Evolutionary conservation across 257 asterid genomes (phyloP).

Genomic region (Solanum appendiculatum): DNA sequence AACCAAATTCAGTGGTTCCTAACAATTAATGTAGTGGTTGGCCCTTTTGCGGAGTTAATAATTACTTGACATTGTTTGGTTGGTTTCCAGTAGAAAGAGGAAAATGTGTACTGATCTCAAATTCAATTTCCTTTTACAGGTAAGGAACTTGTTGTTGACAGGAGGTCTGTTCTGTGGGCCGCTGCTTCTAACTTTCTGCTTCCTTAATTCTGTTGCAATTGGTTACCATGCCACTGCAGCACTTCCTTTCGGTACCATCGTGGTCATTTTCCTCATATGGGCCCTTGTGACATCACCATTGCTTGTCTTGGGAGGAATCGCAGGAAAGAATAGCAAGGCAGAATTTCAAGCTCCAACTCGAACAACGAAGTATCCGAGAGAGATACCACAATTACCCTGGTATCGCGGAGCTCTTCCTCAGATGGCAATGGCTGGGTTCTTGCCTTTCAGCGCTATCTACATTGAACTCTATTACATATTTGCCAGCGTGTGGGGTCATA

Average conservation of each 20-base stretch:
- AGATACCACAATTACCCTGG: slow-evolving; percentile 25
- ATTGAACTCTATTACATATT: slow-evolving; percentile 22
- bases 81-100: not conserved
- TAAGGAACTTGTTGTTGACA: slow-evolving; percentile 18
- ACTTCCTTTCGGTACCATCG: slow-evolving; percentile 20
- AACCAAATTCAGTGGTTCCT: not conserved
- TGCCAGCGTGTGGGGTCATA: slow-evolving; percentile 30
- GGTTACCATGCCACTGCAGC: slow-evolving; percentile 24
- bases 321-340: slow-evolving; percentile 20
- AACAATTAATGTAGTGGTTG: not conserved
- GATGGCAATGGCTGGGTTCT: slow-evolving; percentile 31
- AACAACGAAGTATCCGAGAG: slow-evolving; percentile 22
- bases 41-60: not conserved
- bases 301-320: slow-evolving; percentile 23
- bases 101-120: not conserved
- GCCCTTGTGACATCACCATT: slow-evolving; percentile 23
- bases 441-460: slow-evolving; percentile 25
- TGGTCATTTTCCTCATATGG: slow-evolving; percentile 25
- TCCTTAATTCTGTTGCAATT: slow-evolving; percentile 20
- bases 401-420: slow-evolving; percentile 21
- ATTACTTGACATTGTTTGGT: not conserved
- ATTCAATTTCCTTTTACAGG: slow-evolving; percentile 1
- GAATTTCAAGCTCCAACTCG: slow-evolving; percentile 27
- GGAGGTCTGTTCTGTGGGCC: slow-evolving; percentile 22
- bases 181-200: slow-evolving; percentile 19